Evolutionary conservation across 345 rosid genomes (phyloP), one percentile per base, ranked within the genome.

Genomic region (Mallotus nudiflorus): DNA sequence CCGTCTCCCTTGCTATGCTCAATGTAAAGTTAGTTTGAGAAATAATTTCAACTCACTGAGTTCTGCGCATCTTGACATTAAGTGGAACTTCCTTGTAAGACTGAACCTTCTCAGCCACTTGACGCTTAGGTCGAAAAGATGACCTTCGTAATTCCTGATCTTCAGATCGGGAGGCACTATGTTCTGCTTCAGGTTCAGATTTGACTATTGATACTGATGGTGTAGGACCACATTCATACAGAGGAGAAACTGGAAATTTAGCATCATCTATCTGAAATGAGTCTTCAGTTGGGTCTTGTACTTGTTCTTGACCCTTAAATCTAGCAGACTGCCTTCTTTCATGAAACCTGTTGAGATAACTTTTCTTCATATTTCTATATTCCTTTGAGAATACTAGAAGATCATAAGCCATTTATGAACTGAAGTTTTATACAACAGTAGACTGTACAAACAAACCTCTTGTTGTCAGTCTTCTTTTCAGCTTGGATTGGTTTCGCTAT

Each of bases 71-170:
- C 85, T 91, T 91, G 37, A 75, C 79, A 39, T 84, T 91, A 45
- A 88, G 61, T 16, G 90, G 83, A 58, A 75, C 76, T 91, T 91
- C 97, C 81, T 84, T 91, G 85, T 88, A 88, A 25, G 96, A 82
- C 27, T 84, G 89, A 67, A 91, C 74, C 76, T 84, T 88, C 51
- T 54, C 87, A 48, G 74, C 85, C 40, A 90, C 90, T 81, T 65
- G 80, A 31, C 93, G 83, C 48, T 9, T 50, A 20, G 91, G 93
- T 59, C 89, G 88, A 15, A 62, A 27, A 35, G 82, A 80, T 69
- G 68, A 52, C 66, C 82, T 75, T 48, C 69, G 68, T 58, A 29
- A 50, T 62, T 78, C 83, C 66, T 68, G 78, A 78, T 72, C 67
- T 73, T 86, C 82, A 37, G 27, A 70, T 74, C 39, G 42, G 10